Evolutionary conservation across 2,329 filamentous ascomycete species (phyloP).

Genomic region (Verticillium nubilum): DNA sequence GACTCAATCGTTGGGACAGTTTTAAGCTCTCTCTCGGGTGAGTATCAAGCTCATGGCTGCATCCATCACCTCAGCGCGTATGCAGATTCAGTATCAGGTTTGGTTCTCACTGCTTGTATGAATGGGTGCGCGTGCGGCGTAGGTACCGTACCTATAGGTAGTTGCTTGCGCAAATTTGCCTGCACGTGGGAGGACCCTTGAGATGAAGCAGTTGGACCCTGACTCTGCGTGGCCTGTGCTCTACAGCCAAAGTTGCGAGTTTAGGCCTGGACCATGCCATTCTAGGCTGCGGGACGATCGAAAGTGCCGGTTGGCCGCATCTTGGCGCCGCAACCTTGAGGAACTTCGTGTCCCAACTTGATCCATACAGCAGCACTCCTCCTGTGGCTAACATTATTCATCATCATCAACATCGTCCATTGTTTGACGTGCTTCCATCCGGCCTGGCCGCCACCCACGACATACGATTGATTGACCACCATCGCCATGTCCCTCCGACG

Average conservation of each 20-base stretch:
- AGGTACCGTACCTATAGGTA: too few species aligned
- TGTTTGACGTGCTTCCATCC: background rate
- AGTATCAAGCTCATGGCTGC: too few species aligned
- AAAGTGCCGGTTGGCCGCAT: background rate
- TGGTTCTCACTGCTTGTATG: too few species aligned
- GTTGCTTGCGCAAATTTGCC: background rate
- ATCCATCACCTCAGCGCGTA: too few species aligned
- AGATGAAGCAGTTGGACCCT: background rate
- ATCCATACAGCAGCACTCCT: background rate
- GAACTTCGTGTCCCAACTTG: background rate
- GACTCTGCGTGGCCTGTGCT: background rate
- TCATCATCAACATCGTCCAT: background rate
- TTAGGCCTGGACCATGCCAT: background rate
- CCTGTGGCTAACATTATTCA: background rate
- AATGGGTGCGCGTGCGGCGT: too few species aligned
- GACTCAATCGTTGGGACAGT: too few species aligned
- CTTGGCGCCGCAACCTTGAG: background rate
- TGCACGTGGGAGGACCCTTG: background rate
- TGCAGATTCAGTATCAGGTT: too few species aligned
- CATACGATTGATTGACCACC: background rate
- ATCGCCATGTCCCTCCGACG: slow-evolving; percentile 9
- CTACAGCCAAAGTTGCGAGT: background rate
- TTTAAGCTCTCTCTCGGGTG: too few species aligned
- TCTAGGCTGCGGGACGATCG: background rate
- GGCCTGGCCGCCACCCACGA: background rate